Evolutionary conservation across 2,329 filamentous ascomycete genomes (phyloP), one percentile per base, ranked within the genome.

Genomic region (Xylariaceae sp.): DNA sequence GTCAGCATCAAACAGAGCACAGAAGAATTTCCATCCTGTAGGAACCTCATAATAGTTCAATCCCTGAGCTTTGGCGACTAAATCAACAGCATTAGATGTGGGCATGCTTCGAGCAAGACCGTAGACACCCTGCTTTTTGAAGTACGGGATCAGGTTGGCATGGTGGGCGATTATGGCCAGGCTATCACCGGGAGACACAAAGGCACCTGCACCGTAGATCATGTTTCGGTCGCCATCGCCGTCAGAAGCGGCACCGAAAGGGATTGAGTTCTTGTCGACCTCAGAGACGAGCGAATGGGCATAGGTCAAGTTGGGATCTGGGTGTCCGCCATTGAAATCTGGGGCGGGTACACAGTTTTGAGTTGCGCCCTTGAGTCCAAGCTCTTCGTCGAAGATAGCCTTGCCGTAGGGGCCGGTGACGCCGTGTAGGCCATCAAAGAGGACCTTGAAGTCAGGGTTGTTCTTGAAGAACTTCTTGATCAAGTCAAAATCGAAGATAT

Each of bases 11-110:
- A 96, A 96, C 51, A 96, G 81, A 62, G 90, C 90, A 68, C 91
- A 96, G 84, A 96, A 96, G 80, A 96, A 96, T 73, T 96, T 96
- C 94, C 94, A 99, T 64, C 94, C 94, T 1, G 94, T 99, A 35
- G 94, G 94, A 1, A 99, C 94, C 73, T 99, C 94, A 74, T 99
- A 99, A 73, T 83, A 87, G 74, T 89, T 77, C 39, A 99, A 81
- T 33, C 88, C 88, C 75, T 96, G 92, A 65, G 90, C 90, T 81
- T 96, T 89, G 61, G 94, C 94, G 38, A 99, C 94, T 14, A 95
- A 85, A 68, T 99, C 94, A 46, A 99, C 89, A 18, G 94, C 94
- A 39, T 90, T 90, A 11, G 90, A 95, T 6, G 94, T 99, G 49
- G 94, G 94, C 94, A 99, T 99, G 69, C 89, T 95, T 59, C 94